Conservation (phyloP, 495 filamentous ascomycete genomes). For the Massariosphaeria phaeospora region DNA sequence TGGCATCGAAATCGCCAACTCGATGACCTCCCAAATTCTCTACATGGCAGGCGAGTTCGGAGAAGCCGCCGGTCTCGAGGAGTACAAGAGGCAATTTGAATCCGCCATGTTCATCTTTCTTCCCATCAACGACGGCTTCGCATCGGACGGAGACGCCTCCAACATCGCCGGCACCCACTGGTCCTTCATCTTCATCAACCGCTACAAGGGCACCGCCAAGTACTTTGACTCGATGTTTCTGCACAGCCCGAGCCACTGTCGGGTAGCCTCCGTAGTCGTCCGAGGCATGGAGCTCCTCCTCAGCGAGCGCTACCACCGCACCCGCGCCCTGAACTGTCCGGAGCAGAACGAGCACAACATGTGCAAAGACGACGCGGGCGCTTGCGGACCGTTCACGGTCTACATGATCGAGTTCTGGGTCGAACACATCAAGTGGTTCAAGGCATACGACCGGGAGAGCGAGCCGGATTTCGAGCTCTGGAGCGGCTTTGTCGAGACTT, state of each 20-base stretch:
- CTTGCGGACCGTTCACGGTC: slow-evolving; percentile 16
- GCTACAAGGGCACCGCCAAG: neutral
- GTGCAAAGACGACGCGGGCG: neutral
- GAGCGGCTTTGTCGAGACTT: neutral
- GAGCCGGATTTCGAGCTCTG: neutral
- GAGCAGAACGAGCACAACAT: slow-evolving; percentile 1
- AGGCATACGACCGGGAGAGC: neutral
- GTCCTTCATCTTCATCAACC: neutral
- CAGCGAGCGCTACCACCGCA: neutral
- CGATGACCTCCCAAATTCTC: neutral
- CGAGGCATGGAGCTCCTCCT: slow-evolving; percentile 4
- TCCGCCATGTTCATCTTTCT: slow-evolving; percentile 11
- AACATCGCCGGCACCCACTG: neutral
- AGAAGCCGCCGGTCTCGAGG: neutral
- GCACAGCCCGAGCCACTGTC: neutral
- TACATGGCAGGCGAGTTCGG: neutral
- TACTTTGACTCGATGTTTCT: neutral
- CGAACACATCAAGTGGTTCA: neutral
- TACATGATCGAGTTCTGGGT: neutral
- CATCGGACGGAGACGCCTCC: neutral
- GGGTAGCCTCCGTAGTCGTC: neutral
- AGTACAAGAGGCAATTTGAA: neutral
- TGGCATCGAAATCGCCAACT: slow-evolving; percentile 12
- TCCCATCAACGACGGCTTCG: slow-evolving; percentile 13
- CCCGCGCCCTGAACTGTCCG: neutral